Conservation (phyloP, 345 rosid genomes). For the Citrus sp. region DNA sequence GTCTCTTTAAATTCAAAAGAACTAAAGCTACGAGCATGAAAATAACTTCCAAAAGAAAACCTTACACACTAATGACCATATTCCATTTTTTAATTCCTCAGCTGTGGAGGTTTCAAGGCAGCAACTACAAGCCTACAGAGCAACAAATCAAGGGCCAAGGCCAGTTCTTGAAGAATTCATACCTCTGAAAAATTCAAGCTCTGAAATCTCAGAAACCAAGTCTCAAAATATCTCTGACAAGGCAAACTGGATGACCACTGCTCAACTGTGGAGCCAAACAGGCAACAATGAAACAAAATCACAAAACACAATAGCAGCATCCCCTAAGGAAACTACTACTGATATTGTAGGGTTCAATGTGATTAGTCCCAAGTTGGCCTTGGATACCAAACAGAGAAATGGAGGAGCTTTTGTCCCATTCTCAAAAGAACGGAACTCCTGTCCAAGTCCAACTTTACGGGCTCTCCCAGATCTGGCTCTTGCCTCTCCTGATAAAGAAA, state of each 20-base stretch:
- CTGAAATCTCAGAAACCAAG: slow-evolving; percentile 38
- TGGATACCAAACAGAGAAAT: slow-evolving; percentile 67
- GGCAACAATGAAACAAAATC: slow-evolving; percentile 41
- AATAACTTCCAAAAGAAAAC: neutral
- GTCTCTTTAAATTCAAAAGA: slow-evolving; percentile 27
- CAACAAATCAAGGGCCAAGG: slow-evolving; percentile 54
- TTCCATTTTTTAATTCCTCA: slow-evolving; percentile 21
- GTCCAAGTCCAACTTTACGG: slow-evolving; percentile 34
- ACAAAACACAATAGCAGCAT: slow-evolving; percentile 18
- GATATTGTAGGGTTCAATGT: slow-evolving; percentile 43
- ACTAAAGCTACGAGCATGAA: slow-evolving; percentile 12
- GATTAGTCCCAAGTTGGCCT: slow-evolving; percentile 48
- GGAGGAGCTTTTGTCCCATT: slow-evolving; percentile 95
- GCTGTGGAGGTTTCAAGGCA: slow-evolving; percentile 88
- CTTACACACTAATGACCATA: neutral
- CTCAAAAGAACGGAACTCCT: slow-evolving; percentile 59
- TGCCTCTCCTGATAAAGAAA: slow-evolving; percentile 37
- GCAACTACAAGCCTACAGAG: slow-evolving; percentile 67
- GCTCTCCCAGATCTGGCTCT: slow-evolving; percentile 65
- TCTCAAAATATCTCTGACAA: slow-evolving; percentile 39
- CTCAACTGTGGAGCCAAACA: slow-evolving; percentile 92
- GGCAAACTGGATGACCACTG: slow-evolving; percentile 89
- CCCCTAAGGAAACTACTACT: slow-evolving; percentile 34
- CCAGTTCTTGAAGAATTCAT: slow-evolving; percentile 95
- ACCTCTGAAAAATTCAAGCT: slow-evolving; percentile 60